Evolutionary conservation across 768 basidiomycete genomes (phyloP), one percentile per base, ranked within the genome.

Genomic region (Crassisporium funariophilum): DNA sequence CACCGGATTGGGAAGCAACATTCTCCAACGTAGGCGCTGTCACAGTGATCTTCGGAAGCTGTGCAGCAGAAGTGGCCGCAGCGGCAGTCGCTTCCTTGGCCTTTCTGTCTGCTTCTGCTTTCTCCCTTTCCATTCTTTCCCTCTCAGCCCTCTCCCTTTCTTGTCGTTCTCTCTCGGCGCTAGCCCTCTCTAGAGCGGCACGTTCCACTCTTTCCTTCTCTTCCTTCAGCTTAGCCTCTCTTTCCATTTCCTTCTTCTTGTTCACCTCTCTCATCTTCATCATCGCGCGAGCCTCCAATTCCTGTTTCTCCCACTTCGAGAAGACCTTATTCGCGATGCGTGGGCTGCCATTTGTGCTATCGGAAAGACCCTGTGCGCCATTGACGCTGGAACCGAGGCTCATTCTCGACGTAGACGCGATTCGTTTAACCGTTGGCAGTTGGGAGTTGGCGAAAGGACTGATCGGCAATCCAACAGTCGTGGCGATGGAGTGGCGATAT

Each of bases 301-400:
- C 88, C 63, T 91, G 88, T 50, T 89, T 91, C 64, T 91, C 89
- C 86, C 86, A 90, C 66, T 88, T 90, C 3, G 86, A 85, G 54
- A 82, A 84, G 15, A 74, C 73, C 41, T 64, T 65, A 16, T 62
- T 22, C 42, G 54, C 31, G 42, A 41, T 45, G 15, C 68, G 68
- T 23, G 68, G 62, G 44, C 61, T 68, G 9, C 61, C 69, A 44
- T 82, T 82, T 5, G 86, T 83, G 54, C 77, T 82, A 50, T 84
- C 81, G n/a, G 68, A 56, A 41, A 78, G 61, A 19, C 73, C 59
- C 22, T 59, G 58, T 12, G 66, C 61, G 16, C 46, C 56, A 37
- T 53, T 47, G 27, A 46, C 51, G 45, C 52, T 52, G 12, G 53
- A 50, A 27, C 52, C 54, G 13, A 56, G 60, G 17, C 75, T 70